Evolutionary conservation across 2,329 filamentous ascomycete species (phyloP).

Genomic region (Cercospora canescens): DNA sequence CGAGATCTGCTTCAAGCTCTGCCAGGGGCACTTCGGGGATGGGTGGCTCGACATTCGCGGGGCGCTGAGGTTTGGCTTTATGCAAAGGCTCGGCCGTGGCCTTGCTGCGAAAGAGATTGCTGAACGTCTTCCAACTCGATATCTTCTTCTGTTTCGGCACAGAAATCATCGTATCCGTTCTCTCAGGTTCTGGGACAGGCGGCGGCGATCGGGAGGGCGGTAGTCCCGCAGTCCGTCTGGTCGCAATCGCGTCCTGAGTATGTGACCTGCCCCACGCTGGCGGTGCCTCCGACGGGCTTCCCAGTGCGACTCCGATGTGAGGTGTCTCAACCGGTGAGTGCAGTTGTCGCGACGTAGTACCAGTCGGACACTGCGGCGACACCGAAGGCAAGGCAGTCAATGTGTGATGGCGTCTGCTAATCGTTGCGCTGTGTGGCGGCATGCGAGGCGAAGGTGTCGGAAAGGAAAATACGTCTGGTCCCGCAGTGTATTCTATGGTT

Average conservation of each 20-base stretch:
- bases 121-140: constrained; percentile 32
- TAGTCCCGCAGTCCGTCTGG: constrained; percentile 9
- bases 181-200: background rate
- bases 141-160: constrained; percentile 27
- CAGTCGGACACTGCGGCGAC: constrained; percentile 6
- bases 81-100: constrained; percentile 5
- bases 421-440: constrained; percentile 24
- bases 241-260: constrained; percentile 23
- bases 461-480: constrained; percentile 31
- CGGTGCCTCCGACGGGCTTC: constrained; percentile 24
- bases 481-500: constrained; percentile 27
- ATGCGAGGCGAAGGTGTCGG: constrained; percentile 31
- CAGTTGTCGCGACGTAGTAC: constrained; percentile 13
- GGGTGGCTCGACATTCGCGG: background rate
- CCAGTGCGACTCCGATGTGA: constrained; percentile 25
- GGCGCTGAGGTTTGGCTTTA: background rate
- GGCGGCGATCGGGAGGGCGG: constrained; percentile 10
- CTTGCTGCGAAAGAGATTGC: constrained; percentile 28
- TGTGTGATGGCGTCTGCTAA: constrained; percentile 3
- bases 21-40: background rate
- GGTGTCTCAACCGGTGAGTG: constrained; percentile 15
- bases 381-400: background rate
- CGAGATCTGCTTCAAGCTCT: background rate
- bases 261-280: constrained; percentile 26
- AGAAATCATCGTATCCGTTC: background rate